These are phyloP conservation scores for Durusdinium trenchii DNA, from an alignment of 73 alveolate genomes.

Conservation along the genomic window DNA sequence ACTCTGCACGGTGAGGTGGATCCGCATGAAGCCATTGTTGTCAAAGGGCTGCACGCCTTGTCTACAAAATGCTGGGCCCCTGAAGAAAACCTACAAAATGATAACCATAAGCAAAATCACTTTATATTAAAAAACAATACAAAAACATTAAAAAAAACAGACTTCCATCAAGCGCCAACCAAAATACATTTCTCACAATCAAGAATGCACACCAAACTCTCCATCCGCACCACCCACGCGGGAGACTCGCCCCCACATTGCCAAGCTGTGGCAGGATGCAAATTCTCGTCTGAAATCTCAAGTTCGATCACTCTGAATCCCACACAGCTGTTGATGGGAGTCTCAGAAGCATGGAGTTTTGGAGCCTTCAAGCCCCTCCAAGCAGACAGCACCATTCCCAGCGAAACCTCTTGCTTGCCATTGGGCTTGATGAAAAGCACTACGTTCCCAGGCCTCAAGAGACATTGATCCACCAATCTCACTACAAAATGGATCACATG, in stretches of 20 bases:
- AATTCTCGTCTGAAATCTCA: neutral
- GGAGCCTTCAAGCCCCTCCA: slow-evolving; percentile 18
- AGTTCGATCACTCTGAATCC: neutral
- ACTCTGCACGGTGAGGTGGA: too few relatives aligned
- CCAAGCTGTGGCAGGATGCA: neutral
- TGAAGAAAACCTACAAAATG: too few relatives aligned
- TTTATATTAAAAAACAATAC: too few relatives aligned
- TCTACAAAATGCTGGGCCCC: too few relatives aligned
- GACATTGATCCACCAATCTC: too few relatives aligned
- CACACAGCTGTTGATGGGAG: neutral
- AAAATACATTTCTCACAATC: neutral
- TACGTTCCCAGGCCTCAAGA: slow-evolving; percentile 11
- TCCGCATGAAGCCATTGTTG: too few relatives aligned
- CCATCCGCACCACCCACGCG: neutral
- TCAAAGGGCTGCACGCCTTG: too few relatives aligned
- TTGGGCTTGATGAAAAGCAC: neutral
- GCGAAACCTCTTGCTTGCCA: neutral
- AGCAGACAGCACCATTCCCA: neutral
- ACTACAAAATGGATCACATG: too few relatives aligned
- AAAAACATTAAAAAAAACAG: too few relatives aligned
- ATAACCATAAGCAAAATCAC: too few relatives aligned
- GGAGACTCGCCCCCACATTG: neutral
- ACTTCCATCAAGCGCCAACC: too few relatives aligned
- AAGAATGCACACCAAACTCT: neutral
- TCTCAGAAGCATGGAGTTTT: neutral